Percentiles rank a stretch among this genome's conserved stretches.
Conservation (phyloP, 139 green algal species). For the Asterochloris sp. region DNA sequence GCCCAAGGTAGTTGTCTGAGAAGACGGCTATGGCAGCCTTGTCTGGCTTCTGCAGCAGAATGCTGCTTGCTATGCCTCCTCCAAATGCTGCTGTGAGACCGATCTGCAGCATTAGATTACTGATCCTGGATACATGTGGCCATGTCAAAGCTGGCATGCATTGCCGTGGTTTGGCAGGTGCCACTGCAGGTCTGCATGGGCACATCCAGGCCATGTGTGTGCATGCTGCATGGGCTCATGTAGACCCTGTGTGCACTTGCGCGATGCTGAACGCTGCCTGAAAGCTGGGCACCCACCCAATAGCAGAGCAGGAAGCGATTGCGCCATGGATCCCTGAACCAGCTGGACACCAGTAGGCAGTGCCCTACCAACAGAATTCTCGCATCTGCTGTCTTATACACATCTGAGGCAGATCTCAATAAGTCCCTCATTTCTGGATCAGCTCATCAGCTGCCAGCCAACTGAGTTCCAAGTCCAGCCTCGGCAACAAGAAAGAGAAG, state of each 20-base stretch:
- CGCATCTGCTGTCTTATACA: too few species aligned
- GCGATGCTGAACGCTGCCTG: neutral
- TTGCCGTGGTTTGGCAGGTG: neutral
- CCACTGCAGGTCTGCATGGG: too few species aligned
- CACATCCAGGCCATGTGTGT: too few species aligned
- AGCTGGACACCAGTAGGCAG: conserved; percentile 19
- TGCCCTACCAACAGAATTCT: conserved; percentile 15
- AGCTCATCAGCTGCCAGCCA: too few species aligned
- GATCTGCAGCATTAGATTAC: conserved; percentile 15
- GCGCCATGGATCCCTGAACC: conserved; percentile 1
- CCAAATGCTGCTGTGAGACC: conserved; percentile 39
- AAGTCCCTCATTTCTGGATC: too few species aligned
- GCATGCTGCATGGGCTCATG: too few species aligned
- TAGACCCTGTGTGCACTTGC: neutral
- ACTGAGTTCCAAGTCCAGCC: too few species aligned
- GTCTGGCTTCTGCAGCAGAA: conserved; percentile 39
- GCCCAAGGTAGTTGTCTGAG: conserved; percentile 25
- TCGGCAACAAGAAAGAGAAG: too few species aligned
- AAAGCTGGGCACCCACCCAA: conserved; percentile 13
- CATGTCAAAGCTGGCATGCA: neutral
- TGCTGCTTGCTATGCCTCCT: conserved; percentile 31
- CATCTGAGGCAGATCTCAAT: too few species aligned
- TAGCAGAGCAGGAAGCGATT: conserved; percentile 25
- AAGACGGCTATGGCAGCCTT: conserved; percentile 36
- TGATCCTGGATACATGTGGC: neutral